Evolutionary conservation across 1,284 basidiomycete species (phyloP).

Genomic region (Neotropicomus parvogracilis): DNA sequence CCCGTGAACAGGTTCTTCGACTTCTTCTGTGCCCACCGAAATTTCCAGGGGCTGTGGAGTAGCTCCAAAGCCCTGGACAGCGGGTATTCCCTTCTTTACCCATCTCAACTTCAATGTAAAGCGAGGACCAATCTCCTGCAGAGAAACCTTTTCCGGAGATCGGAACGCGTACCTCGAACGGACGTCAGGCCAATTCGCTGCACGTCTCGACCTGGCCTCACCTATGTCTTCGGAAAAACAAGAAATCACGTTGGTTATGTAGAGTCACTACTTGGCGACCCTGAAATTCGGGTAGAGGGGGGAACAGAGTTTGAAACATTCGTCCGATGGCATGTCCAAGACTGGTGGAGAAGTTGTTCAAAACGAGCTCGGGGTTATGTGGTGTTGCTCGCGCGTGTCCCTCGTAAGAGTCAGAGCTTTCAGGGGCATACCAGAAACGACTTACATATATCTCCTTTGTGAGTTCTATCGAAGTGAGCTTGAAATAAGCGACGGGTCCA

Average conservation of each 20-base stretch:
- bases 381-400: conserved; percentile 91
- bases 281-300: conserved; percentile 92
- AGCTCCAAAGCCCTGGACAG: conserved; percentile 66
- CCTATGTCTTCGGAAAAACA: conserved; percentile 96
- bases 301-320: conserved; percentile 95
- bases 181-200: conserved; percentile 5
- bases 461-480: conserved; percentile 84
- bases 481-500: conserved; percentile 96
- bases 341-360: conserved; percentile 94
- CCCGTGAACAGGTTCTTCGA: conserved; percentile 31
- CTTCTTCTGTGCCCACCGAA: conserved; percentile 47
- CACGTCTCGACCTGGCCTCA: conserved; percentile 30
- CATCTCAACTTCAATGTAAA: conserved; percentile 94
- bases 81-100: conserved; percentile 85
- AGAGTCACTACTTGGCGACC: conserved; percentile 96
- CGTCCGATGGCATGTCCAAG: conserved; percentile 91
- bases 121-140: conserved; percentile 97
- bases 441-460: conserved; percentile 83
- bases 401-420: conserved; percentile 38
- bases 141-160: conserved; percentile 83
- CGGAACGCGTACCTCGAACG: conserved; percentile 82
- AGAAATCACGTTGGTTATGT: conserved; percentile 97
- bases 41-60: conserved; percentile 58
- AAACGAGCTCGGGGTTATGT: conserved; percentile 92
- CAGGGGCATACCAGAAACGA: conserved; percentile 14